Evolutionary conservation across 2,329 filamentous ascomycete genomes (phyloP), one percentile per base, ranked within the genome.

Genomic region (Hymenoscyphus repandus): DNA sequence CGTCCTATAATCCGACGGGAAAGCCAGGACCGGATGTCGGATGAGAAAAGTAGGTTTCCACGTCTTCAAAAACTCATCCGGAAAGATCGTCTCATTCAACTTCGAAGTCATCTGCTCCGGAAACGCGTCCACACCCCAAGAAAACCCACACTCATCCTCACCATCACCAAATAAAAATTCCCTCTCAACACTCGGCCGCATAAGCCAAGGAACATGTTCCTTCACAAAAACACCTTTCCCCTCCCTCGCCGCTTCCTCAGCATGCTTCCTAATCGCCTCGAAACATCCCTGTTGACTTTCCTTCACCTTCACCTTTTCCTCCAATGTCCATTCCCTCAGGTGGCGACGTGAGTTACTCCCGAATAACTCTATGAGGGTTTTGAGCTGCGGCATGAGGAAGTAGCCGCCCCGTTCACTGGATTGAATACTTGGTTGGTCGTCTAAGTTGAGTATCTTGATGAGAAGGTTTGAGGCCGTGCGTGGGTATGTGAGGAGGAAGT

Each of bases 21-120:
- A 71, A 9, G 64, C 58, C 22, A 72, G 54, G 10, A 67, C 68
- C 10, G 70, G 70, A 51, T 72, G 68, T 2, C 70, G 62, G 47
- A 72, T 69, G 30, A 70, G 59, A 47, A 71, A 69, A 2, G 67
- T 62, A 3, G 68, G 58, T 39, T 62, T 57, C 60, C 61, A 70
- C 5, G 52, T 64, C 11, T 58, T 59, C 32, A 72, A 59, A 39
- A 67, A 67, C 32, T 64, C 62, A 50, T 70, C 66, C 2, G 70
- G 62, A 5, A 71, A 51, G 7, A 69, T 44, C 0, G 69, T 71
- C 18, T 43, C 15, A 22, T 41, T 42, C 10, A 10, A 17, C 9
- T 13, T 15, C 3, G 44, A 33, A 34, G 17, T 32, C 15, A 20
- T 34, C 11, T 27, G 13, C 22, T 20, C 15, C 5, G 38, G n/a